A percentile compares a stretch with the other conserved stretches of the same genome.
Evolutionary conservation across 352 stramenopile genomes (phyloP).

Genomic region (Globisporangium camurandrum): DNA sequence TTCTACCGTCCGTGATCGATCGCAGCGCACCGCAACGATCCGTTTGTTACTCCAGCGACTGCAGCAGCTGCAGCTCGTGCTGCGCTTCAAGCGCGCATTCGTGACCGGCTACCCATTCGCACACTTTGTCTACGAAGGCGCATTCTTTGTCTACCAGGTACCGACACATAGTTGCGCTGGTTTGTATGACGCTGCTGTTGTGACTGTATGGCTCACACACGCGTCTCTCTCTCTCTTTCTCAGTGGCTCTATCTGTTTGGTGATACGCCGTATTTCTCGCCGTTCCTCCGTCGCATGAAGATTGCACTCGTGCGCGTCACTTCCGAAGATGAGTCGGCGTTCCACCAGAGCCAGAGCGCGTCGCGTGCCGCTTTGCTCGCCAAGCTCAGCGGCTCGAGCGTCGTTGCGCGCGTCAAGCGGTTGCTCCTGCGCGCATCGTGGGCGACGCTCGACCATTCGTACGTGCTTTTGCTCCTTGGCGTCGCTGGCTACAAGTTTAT

Average conservation of each 20-base stretch:
- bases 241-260: conserved; percentile 84
- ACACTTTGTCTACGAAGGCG: conserved; percentile 74
- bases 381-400: conserved; percentile 30
- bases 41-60: conserved; percentile 38
- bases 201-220: too few species aligned
- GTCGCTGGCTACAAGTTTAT: conserved; percentile 83
- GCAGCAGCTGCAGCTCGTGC: conserved; percentile 37
- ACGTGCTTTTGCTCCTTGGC: conserved; percentile 64
- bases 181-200: too few species aligned
- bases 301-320: conserved; percentile 69
- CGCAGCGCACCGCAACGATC: conserved; percentile 8
- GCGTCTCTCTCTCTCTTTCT: not conserved
- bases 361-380: conserved; percentile 46
- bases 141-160: conserved; percentile 79
- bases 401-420: conserved; percentile 36
- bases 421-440: conserved; percentile 45
- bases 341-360: conserved; percentile 44
- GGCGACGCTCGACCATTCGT: conserved; percentile 73
- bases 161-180: too few species aligned
- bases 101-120: conserved; percentile 61
- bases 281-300: conserved; percentile 65
- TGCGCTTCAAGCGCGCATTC: conserved; percentile 47
- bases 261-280: conserved; percentile 78
- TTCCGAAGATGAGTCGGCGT: conserved; percentile 51
- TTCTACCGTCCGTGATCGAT: not conserved